Conservation (phyloP, 768 basidiomycete species). For the Termitomyces sp. region DNA sequence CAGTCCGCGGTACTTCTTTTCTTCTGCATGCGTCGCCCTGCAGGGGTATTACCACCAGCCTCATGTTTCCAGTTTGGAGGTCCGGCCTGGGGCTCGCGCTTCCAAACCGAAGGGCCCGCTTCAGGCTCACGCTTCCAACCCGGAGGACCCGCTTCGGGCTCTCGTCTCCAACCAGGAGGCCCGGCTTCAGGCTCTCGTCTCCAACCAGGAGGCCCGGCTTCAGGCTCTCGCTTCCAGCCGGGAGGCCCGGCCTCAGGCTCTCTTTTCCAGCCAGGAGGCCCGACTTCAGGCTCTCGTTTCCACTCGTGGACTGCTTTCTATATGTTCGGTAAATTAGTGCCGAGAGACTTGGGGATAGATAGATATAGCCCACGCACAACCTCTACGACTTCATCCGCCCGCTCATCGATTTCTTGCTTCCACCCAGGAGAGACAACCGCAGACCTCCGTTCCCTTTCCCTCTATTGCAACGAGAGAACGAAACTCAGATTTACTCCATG, state of each 20-base stretch:
- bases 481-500: not conserved
- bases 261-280: conserved; percentile 14
- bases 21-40: conserved; percentile 1
- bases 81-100: conserved; percentile 5
- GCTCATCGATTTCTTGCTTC: conserved; percentile 4
- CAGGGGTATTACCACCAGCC: not conserved
- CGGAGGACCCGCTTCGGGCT: conserved; percentile 2
- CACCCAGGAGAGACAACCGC: conserved; percentile 1
- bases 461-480: not conserved
- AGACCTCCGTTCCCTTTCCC: conserved; percentile 11
- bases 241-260: conserved; percentile 6
- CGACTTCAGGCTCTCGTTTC: conserved; percentile 2
- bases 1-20: conserved; percentile 2
- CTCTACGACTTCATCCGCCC: not conserved
- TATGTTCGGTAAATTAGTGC: not conserved
- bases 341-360: not conserved
- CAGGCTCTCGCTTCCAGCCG: conserved; percentile 12
- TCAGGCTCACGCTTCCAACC: conserved; percentile 9
- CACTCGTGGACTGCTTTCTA: not conserved
- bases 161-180: not conserved
- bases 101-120: conserved; percentile 12
- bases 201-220: conserved; percentile 6
- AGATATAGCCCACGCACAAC: not conserved
- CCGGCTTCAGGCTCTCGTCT: conserved; percentile 7
- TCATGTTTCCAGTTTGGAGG: conserved; percentile 11